phyloP scores from a whole-genome alignment of 2,329 filamentous ascomycete species.

The Lecanosticta acicola region DNA sequence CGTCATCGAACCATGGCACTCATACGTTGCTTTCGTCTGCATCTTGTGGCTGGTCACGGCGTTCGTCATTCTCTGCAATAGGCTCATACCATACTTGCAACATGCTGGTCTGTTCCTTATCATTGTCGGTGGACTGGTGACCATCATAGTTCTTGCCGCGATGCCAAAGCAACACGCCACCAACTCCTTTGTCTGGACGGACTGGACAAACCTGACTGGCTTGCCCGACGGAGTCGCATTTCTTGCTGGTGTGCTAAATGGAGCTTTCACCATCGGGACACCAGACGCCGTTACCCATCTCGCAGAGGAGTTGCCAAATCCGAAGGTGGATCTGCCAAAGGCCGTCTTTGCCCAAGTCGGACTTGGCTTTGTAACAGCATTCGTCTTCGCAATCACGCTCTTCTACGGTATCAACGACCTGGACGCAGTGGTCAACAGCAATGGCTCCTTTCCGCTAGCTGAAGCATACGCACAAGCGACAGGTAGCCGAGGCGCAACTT shows the following conservation, averaged over 20 bases:
- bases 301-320: constrained; percentile 35
- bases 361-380: constrained; percentile 42
- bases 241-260: constrained; percentile 35
- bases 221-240: constrained; percentile 40
- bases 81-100: constrained; percentile 47
- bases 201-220: constrained; percentile 46
- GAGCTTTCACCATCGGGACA: constrained; percentile 36
- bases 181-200: constrained; percentile 36
- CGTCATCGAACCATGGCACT: constrained; percentile 50
- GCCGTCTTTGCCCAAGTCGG: constrained; percentile 46
- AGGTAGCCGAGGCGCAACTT: constrained; percentile 45
- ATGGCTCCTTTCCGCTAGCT: constrained; percentile 42
- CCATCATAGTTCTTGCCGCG: constrained; percentile 38
- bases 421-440: constrained; percentile 35
- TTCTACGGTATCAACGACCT: constrained; percentile 48
- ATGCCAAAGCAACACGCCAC: constrained; percentile 52
- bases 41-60: constrained; percentile 50
- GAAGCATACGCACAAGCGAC: constrained; percentile 47
- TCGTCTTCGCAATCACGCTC: constrained; percentile 47
- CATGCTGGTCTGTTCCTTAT: constrained; percentile 52
- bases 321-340: constrained; percentile 43
- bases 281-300: constrained; percentile 34
- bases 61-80: constrained; percentile 54
- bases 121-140: constrained; percentile 33
- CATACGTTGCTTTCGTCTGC: constrained; percentile 54